A percentile compares a stretch with the other conserved stretches of the same genome.
phyloP scores from a whole-genome alignment of 2,329 filamentous ascomycete genomes.

The Huntiella abstrusa region DNA sequence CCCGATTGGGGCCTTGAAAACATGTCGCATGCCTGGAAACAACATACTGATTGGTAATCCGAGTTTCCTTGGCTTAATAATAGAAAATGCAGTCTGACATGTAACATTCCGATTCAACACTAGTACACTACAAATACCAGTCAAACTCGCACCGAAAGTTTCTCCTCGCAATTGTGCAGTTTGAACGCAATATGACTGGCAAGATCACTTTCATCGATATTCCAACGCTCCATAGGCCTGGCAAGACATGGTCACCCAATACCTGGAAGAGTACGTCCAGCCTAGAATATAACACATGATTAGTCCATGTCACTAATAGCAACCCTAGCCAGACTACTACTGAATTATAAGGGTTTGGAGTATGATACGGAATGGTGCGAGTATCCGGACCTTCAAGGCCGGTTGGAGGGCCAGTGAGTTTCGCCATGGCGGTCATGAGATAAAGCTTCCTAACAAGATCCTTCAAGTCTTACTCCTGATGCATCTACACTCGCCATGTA shows the following conservation, averaged over 20 bases:
- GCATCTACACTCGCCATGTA: background rate
- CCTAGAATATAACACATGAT: background rate
- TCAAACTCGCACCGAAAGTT: no score
- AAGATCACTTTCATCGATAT: conserved; percentile 43
- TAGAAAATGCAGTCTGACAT: no score
- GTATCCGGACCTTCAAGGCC: conserved; percentile 44
- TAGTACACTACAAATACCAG: no score
- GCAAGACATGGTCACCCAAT: conserved; percentile 43
- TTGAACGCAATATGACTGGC: conserved; percentile 9
- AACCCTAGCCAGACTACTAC: conserved; percentile 36
- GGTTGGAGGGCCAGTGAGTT: conserved; percentile 33
- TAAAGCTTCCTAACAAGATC: background rate
- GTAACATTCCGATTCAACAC: no score
- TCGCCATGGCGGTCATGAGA: background rate
- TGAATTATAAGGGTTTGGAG: conserved; percentile 49
- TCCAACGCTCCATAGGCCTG: conserved; percentile 27
- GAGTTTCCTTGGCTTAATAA: no score
- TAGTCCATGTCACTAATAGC: conserved; percentile 2
- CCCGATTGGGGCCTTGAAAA: no score
- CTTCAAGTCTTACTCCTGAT: conserved; percentile 24
- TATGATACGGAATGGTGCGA: conserved; percentile 54
- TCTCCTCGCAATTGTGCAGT: no score
- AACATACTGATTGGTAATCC: no score
- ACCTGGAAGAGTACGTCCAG: conserved; percentile 44
- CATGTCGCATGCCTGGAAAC: no score